Evolutionary conservation across 345 rosid genomes (phyloP), one percentile per base, ranked within the genome.

Genomic region (Populus davidiana): DNA sequence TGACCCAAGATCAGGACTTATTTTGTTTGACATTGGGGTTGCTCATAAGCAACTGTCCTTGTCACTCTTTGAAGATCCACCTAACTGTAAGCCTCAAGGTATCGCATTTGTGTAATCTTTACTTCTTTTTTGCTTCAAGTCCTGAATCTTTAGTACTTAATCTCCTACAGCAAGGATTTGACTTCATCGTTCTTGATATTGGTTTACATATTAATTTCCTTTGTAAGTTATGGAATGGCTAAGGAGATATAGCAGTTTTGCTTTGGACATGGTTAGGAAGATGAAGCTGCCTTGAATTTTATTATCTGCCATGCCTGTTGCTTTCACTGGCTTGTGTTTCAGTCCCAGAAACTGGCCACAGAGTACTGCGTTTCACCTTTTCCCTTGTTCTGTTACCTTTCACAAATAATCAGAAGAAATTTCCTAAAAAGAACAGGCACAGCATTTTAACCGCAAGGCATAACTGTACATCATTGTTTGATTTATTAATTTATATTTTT

Each of bases 11-110:
- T 91, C 97, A 25, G 98, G 99, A 6, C 88, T 96, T 61, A 96
- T 96, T n/a, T 71, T 89, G 52, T 89, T 96, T 56, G 99, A 96
- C 82, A 93, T 96, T 67, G 99, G 93, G 2, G 86, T 92, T n/a
- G 99, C 98, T 56, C 88, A 80, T 36, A 96, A 96, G 74, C 96
- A 93, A 43, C 81, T 96, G 14, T 89, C 99, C 2, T 62, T 90
- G 5, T 91, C 99, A 31, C 90, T 96, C 79, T 93, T 96, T 69
- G 99, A 96, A 86, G 88, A 83, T 12, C 99, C 98, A 6, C 99
- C 98, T 18, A 72, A 75, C 59, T 96, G 99, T 76, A 87, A 74
- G 59, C 89, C 93, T 49, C 88, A 85, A 85, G 93, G 93, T 88
- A 61, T n/a, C 31, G 0, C 16, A 8, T 21, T 10, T 44, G 5